These are phyloP conservation scores for Lepidopterella palustris DNA, from an alignment of 495 filamentous ascomycete genomes.

Conservation along the genomic window DNA sequence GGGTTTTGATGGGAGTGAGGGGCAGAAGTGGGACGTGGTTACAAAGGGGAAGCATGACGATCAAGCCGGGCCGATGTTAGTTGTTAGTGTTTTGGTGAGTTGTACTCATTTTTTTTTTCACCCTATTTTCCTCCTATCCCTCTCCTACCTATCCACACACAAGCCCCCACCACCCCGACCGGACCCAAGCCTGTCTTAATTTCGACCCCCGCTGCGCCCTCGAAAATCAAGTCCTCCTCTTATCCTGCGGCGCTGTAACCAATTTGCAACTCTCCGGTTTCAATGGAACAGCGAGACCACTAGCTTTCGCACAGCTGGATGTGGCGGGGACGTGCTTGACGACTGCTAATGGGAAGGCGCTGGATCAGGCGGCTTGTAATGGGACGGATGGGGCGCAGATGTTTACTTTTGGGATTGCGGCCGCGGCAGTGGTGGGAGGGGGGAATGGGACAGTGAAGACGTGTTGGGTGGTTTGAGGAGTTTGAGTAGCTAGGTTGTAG, in stretches of 20 bases:
- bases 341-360: slow-evolving; percentile 38
- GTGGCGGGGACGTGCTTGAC: slow-evolving; percentile 41
- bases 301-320: slow-evolving; percentile 42
- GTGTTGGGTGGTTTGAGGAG: too few relatives aligned
- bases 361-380: slow-evolving; percentile 43
- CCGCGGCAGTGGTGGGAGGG: too few relatives aligned
- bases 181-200: slow-evolving; percentile 52
- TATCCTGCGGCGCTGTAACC: slow-evolving; percentile 48
- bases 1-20: slow-evolving; percentile 43
- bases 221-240: slow-evolving; percentile 46
- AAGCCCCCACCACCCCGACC: background rate
- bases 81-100: slow-evolving; percentile 48
- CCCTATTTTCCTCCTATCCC: background rate
- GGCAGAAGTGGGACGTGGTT: slow-evolving; percentile 51
- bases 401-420: slow-evolving; percentile 40
- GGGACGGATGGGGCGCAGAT: slow-evolving; percentile 40
- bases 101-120: background rate
- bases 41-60: slow-evolving; percentile 47
- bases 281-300: slow-evolving; percentile 38
- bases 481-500: too few relatives aligned
- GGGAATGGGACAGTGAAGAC: too few relatives aligned
- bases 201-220: slow-evolving; percentile 45
- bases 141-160: background rate
- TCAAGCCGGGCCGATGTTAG: slow-evolving; percentile 39
- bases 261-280: slow-evolving; percentile 47